Base-by-base conservation (phyloP, 2,329 filamentous ascomycete genomes). In the Phaeosphaeria sp. region DNA sequence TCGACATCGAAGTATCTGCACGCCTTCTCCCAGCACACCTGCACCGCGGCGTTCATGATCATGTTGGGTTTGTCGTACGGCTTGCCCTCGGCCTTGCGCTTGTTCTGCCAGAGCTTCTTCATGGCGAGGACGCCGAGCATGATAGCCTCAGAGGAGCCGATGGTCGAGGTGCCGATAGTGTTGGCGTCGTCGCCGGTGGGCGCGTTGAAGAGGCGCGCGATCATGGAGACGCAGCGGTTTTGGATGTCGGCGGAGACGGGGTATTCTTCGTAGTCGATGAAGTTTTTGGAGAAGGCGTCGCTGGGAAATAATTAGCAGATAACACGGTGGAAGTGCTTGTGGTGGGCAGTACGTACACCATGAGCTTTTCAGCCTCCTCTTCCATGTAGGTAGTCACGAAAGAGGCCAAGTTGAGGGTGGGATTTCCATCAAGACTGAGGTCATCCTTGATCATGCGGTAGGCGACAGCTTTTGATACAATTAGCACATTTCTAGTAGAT, bases 321-420 rank as follows among this genome's bases (percentile, higher is more conserved):
- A n/a, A n/a, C n/a, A n/a, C n/a, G n/a, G n/a, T n/a, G n/a, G n/a
- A n/a, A n/a, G n/a, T n/a, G n/a, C n/a, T n/a, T 8, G n/a, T 1
- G 40, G 2, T 6, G 6, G 7, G 11, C 11, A 9, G 94, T 17
- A 57, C 92, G 47, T 69, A 73, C 64, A 89, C 82, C 94, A 98
- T 98, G 79, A 97, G 91, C 79, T 96, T 93, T 81, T 97, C 93
- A 20, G 90, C 93, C 78, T 97, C 94, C 46, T 97, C 91, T 81
- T 97, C 93, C 93, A 97, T 97, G 82, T 96, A 97, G 0, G 94
- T 97, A 1, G 93, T 97, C 65, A 97, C 93, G 73, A 98, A 98
- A 39, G 90, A 93, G 27, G 94, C 93, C 69, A 98, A 80, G 78
- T 92, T 95, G 63, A 69, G 66, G 0, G 67, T 72, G 3, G 74